Base-by-base conservation (phyloP, 139 green algal species). In the Chara braunii region DNA sequence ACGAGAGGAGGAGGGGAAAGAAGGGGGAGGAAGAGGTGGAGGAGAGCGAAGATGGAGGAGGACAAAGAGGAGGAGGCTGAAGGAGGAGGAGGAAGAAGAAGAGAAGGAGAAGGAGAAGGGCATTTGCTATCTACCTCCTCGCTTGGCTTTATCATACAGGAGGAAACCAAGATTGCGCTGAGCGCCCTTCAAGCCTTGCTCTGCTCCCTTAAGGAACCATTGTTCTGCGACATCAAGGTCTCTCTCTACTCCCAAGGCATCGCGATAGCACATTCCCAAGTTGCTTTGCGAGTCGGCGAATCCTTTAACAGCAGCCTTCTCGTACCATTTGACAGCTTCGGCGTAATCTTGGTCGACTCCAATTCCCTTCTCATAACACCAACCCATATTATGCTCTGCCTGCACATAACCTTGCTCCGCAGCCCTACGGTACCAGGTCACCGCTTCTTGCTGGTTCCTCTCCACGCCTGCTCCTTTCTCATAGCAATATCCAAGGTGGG, bases 341-440 rank as follows among this genome's bases (percentile, higher is more conserved):
- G 18, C 40, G 18, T 29, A 48, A 48, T 66, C 18, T 22, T 64
- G 55, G 63, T 59, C 50, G 14, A 74, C 42, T 57, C 64, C 63
- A 12, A 29, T 63, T 14, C 64, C 64, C 12, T 72, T 29, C 5
- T 65, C 64, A 45, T 74, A 74, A 40, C 56, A 74, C 3, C 18
- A 18, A 3, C 64, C 64, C 5, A 74, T 57, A 42, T 74, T 74
- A 37, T 75, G 32, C 58, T 74, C 36, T 30, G 24, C 64, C 7
- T 11, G 29, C 3, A 34, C 22, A 29, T 74, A 12, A 33, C 60
- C 64, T 37, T 74, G 64, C 4, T 74, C 60, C 3, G 64, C 64
- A 7, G 64, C 62, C 8, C 62, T 79, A 5, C 37, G 59, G 37
- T 77, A 74, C 64, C 60, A 75, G 43, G 9, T 42, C 7, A 75